Conservation (phyloP, 2,329 filamentous ascomycete species). For the Trichoderma asperellum region DNA sequence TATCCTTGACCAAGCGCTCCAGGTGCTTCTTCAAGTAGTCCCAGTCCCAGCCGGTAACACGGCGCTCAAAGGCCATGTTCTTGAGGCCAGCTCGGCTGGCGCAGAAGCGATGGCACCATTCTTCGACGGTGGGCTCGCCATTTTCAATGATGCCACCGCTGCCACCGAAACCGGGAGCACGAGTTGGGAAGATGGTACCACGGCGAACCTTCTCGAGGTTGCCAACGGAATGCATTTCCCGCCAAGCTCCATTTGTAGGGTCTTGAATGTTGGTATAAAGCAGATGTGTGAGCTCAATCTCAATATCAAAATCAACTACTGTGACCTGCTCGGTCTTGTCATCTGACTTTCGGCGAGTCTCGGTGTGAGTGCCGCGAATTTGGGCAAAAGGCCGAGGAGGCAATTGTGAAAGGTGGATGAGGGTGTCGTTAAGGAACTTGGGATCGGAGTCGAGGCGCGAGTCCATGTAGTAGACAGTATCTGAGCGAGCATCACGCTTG, state of each 20-base stretch:
- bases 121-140: conserved; percentile 43
- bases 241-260: conserved; percentile 44
- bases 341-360: conserved; percentile 39
- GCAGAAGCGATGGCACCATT: conserved; percentile 73
- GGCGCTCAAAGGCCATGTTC: conserved; percentile 55
- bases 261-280: conserved; percentile 53
- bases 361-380: conserved; percentile 57
- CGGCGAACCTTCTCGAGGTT: conserved; percentile 65
- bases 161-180: conserved; percentile 51
- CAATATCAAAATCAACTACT: conserved; percentile 63
- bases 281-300: conserved; percentile 62
- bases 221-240: conserved; percentile 54
- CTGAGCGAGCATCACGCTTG: conserved; percentile 40
- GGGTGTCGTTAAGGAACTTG: conserved; percentile 49
- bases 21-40: conserved; percentile 56
- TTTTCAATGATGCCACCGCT: conserved; percentile 37
- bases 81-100: conserved; percentile 61
- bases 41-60: conserved; percentile 64
- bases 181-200: conserved; percentile 62
- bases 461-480: conserved; percentile 50
- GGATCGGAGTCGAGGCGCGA: conserved; percentile 51
- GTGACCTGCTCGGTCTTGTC: conserved; percentile 50
- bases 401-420: conserved; percentile 48
- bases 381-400: conserved; percentile 59
- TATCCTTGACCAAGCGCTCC: conserved; percentile 60